Evolutionary conservation across 176 grass and related monocot species (phyloP).

Genomic region (Luzula sylvatica): DNA sequence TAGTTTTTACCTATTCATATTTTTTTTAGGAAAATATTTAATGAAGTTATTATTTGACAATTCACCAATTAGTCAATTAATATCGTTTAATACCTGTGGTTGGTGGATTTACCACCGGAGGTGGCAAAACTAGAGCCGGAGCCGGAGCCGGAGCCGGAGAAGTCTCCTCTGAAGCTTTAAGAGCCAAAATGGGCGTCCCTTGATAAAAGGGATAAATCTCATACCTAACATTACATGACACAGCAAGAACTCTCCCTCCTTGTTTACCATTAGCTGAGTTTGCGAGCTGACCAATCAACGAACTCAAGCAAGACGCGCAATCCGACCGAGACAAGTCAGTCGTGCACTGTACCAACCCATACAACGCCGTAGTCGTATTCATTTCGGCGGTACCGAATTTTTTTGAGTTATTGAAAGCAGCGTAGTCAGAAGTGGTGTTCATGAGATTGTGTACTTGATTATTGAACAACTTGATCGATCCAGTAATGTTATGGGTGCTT

Average conservation of each 20-base stretch:
- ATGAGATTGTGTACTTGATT: background rate
- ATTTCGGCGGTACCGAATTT: constrained; percentile 11
- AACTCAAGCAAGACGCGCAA: constrained; percentile 28
- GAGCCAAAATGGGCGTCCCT: background rate
- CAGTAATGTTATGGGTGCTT: background rate
- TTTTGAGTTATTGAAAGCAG: background rate
- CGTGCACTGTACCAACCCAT: too few species aligned
- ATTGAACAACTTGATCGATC: background rate
- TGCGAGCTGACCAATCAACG: background rate
- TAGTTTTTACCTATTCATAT: too few species aligned
- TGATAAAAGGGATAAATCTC: constrained; percentile 15
- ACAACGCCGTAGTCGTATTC: too few species aligned
- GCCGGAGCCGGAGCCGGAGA: background rate
- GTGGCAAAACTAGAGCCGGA: background rate
- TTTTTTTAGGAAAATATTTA: too few species aligned
- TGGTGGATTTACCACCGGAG: constrained; percentile 2
- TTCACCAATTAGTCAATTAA: too few species aligned
- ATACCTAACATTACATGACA: constrained; percentile 27
- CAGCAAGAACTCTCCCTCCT: constrained; percentile 7
- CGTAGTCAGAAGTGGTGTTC: background rate
- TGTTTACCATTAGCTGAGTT: background rate
- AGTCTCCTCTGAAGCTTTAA: background rate
- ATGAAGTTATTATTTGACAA: too few species aligned
- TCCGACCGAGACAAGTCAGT: background rate
- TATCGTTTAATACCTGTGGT: background rate